Conservation (phyloP, 345 rosid genomes). For the Salix brachista region DNA sequence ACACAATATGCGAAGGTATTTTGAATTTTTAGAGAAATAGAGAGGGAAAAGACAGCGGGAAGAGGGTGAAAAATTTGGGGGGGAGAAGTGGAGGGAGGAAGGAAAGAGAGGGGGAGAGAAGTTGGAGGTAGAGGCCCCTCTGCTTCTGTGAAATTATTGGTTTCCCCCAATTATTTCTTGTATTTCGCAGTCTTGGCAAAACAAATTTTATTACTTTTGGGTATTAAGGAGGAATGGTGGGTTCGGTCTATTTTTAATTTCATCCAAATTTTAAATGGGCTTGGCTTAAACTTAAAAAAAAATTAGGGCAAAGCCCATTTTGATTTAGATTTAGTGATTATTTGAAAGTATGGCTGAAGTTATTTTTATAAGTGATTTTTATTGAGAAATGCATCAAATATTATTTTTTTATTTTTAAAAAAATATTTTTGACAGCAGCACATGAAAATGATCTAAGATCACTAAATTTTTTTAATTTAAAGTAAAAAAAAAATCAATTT, state of each 20-base stretch:
- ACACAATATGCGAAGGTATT: not conserved
- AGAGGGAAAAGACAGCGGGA: slow-evolving; percentile 13
- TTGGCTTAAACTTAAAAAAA: not conserved
- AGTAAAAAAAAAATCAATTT: no score
- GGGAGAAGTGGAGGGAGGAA: not conserved
- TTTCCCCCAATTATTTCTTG: not conserved
- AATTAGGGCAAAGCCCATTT: no score
- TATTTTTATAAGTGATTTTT: no score
- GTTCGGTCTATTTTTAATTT: not conserved
- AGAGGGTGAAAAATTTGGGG: not conserved
- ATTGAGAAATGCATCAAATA: no score
- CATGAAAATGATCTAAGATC: no score
- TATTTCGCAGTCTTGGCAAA: not conserved
- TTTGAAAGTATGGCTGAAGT: no score
- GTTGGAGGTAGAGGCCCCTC: not conserved
- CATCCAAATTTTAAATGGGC: not conserved
- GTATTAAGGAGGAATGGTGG: no score
- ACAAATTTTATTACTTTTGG: not conserved
- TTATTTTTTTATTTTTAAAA: no score
- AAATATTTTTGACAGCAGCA: fast-evolving
- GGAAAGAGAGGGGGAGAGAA: not conserved
- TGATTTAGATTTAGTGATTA: no score
- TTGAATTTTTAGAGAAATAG: not conserved
- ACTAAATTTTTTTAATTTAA: no score
- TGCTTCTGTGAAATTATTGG: not conserved